Evolutionary conservation across 2,329 filamentous ascomycete genomes (phyloP), one percentile per base, ranked within the genome.

Genomic region (Aspergillus calidoustus): DNA sequence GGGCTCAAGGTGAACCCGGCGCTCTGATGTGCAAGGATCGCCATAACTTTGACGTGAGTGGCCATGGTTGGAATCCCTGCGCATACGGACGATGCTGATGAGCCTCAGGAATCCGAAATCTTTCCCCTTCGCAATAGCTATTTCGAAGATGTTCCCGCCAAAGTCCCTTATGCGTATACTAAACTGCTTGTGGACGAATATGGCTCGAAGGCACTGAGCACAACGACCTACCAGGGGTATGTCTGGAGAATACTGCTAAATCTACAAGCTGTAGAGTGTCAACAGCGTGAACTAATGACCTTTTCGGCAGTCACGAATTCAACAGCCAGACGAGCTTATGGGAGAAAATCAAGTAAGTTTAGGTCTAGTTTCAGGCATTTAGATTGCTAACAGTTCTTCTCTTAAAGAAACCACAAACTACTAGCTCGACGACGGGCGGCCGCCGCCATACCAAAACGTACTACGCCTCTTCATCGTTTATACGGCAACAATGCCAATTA

Each of bases 1-100:
- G 79, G 50, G 69, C 70, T 0, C 60, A 71, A 4, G 82, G 82
- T 0, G 60, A 74, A 2, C 55, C 74, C 9, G 81, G 79, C 6
- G 77, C 76, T 7, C 76, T 86, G 73, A 82, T 82, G 74, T 84
- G 82, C 69, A 88, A 88, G 70, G 86, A 87, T 71, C 76, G 75
- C 8, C 86, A 88, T 68, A 73, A 77, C 38, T 88, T 85, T 66
- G 70, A 76, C 54, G 76, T 80, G 62, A 53, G 72, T 69, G 28
- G 55, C 43, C 50, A 7, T 28, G 51, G 49, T 38, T 61, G n/a
- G 44, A 34, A 17, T 7, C 19, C 31, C 30, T 58, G 31, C 41
- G 17, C 52, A 62, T 54, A 47, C 8, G 19, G 38, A 28, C 22
- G 23, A 25, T 28, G 41, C 60, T 62, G 28, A 64, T 47, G 48